Percentiles rank a stretch among this genome's conserved stretches.
Evolutionary conservation across 768 basidiomycete genomes (phyloP).

Genomic region (Tricholoma terreum): DNA sequence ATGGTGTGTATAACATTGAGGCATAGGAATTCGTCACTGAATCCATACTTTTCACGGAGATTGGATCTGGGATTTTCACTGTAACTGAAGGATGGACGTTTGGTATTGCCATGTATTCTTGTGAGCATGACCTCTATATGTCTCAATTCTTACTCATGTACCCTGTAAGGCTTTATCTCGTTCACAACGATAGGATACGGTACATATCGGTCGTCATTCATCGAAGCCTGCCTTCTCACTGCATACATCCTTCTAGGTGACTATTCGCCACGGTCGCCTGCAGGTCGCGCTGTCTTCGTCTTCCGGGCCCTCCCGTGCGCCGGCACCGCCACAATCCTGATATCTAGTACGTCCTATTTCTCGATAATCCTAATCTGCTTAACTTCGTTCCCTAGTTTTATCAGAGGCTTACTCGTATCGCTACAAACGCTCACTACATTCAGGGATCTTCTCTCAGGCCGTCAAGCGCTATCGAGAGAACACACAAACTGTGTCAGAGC

Average conservation of each 20-base stretch:
- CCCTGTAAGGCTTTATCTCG: constrained; percentile 55
- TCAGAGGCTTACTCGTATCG: too few relatives aligned
- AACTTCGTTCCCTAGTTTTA: too few relatives aligned
- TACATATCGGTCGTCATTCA: constrained; percentile 7
- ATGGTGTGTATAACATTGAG: constrained; percentile 38
- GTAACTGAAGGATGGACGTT: constrained; percentile 67
- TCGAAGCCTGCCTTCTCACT: not conserved
- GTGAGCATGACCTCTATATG: constrained; percentile 34
- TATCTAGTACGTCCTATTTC: constrained; percentile 57
- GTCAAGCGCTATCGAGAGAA: too few relatives aligned
- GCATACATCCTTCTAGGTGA: constrained; percentile 51
- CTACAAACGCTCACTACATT: too few relatives aligned
- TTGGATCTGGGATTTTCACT: constrained; percentile 67
- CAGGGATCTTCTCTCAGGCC: too few relatives aligned
- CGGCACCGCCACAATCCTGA: constrained; percentile 69
- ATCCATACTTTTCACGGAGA: constrained; percentile 29
- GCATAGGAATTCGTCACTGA: not conserved
- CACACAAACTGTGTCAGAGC: too few relatives aligned
- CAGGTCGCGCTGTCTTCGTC: too few relatives aligned
- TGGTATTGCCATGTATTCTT: constrained; percentile 67
- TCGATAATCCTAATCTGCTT: too few relatives aligned
- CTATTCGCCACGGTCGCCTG: too few relatives aligned
- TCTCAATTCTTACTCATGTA: not conserved
- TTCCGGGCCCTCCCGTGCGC: constrained; percentile 65
- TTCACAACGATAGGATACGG: constrained; percentile 77